Evolutionary conservation across 371 early-diverging fungal genomes (phyloP), one percentile per base, ranked within the genome.

Genomic region (Parasitella parasitica): DNA sequence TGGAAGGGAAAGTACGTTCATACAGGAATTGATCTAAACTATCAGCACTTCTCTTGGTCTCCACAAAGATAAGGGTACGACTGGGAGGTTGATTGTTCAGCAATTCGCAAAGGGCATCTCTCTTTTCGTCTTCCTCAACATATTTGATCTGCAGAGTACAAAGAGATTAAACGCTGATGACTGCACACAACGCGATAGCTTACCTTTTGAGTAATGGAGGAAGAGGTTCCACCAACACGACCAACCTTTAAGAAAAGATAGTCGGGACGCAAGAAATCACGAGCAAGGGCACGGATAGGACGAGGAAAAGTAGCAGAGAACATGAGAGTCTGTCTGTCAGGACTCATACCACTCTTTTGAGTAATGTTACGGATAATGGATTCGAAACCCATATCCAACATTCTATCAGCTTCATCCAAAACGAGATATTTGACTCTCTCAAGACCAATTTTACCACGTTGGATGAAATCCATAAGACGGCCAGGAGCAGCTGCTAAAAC

Each of bases 311-410:
- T 99, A 2, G 99, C 99, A 66, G 91, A 90, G 89, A 94, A 99
- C 95, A 99, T 95, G 32, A 99, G 87, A 26, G 98, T 97, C 76
- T 98, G 99, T 46, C 96, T 84, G 54, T 96, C 91, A 28, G 43
- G 2, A 32, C 52, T 41, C 64, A 62, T 69, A 66, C 70, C 75
- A 59, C 93, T 91, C 77, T 94, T 91, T 51, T 91, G 89, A 26
- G 98, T 90, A 65, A 99, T 94, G 66, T 85, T 86, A 69, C 96
- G 89, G 30, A 99, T 86, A 70, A 97, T 91, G 22, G 92, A 88
- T 83, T 99, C 99, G 77, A 99, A 99, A 57, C 99, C 99, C 98
- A 98, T 97, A 74, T 99, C 99, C 61, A 99, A 77, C 98, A 98
- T 97, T 60, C 97, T 85, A 70, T 98, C 97, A 8, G 97, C 97